Conservation (phyloP, 345 rosid genomes). For the Aquilaria sinensis region DNA sequence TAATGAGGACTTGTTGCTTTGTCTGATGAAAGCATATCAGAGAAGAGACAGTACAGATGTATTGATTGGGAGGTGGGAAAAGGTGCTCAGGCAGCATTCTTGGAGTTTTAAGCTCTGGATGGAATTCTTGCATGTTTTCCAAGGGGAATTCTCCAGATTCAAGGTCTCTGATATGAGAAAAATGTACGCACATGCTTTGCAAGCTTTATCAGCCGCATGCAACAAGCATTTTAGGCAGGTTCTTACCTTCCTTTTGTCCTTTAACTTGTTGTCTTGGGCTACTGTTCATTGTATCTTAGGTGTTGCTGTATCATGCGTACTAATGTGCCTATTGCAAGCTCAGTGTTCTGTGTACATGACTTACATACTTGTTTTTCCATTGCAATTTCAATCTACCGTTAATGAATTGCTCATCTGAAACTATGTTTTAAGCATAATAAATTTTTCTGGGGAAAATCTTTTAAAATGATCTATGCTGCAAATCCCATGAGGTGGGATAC, state of each 20-base stretch:
- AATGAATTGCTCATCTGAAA: too few species aligned
- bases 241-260: constrained; percentile 33
- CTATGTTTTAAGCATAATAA: too few species aligned
- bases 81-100: constrained; percentile 63
- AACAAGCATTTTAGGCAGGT: constrained; percentile 97
- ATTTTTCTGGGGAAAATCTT: too few species aligned
- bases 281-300: too few species aligned
- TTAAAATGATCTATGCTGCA: too few species aligned
- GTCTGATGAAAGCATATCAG: constrained; percentile 81
- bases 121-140: constrained; percentile 72
- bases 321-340: too few species aligned
- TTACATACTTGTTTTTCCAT: too few species aligned
- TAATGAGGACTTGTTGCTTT: constrained; percentile 70
- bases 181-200: constrained; percentile 83
- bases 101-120: constrained; percentile 74
- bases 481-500: too few species aligned
- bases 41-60: constrained; percentile 69
- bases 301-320: too few species aligned
- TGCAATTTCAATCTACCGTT: too few species aligned
- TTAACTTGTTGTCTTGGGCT: too few species aligned
- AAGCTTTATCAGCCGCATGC: constrained; percentile 75
- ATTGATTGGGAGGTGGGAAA: constrained; percentile 80
- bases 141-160: constrained; percentile 89
- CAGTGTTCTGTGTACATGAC: too few species aligned
- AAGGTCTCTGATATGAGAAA: constrained; percentile 88